Conservation (phyloP, 1,284 basidiomycete genomes). For the Amylostereum areolatum region DNA sequence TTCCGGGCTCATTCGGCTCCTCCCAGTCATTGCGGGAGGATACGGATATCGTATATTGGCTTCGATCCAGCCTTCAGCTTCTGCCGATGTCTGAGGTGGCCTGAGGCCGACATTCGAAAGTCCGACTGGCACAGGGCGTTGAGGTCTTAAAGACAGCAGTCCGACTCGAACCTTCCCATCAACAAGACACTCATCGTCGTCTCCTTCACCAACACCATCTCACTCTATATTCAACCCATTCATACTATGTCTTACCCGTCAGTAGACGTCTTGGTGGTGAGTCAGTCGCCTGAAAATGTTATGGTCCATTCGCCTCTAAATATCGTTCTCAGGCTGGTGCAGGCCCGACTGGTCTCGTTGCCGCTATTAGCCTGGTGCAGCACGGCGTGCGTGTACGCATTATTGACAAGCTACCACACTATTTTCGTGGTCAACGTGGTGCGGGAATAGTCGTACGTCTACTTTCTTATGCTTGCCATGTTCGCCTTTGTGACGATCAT, state of each 20-base stretch:
- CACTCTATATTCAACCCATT: neutral
- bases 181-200: too few species aligned
- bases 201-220: too few species aligned
- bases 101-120: too few species aligned
- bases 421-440: constrained; percentile 21
- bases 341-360: constrained; percentile 19
- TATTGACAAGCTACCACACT: constrained; percentile 23
- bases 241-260: neutral
- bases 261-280: neutral
- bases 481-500: neutral
- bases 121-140: too few species aligned
- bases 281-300: neutral
- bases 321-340: constrained; percentile 16
- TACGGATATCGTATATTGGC: too few species aligned
- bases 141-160: too few species aligned
- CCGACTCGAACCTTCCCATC: too few species aligned
- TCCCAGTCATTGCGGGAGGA: too few species aligned
- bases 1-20: too few species aligned
- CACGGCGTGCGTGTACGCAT: constrained; percentile 27
- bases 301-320: neutral
- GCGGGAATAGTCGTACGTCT: constrained; percentile 22
- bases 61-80: too few species aligned
- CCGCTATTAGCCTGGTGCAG: constrained; percentile 18
- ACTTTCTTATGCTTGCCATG: too few species aligned
- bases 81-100: too few species aligned